Evolutionary conservation across 116 monocot genomes (phyloP).

Genomic region (Dioscorea cayenensis): DNA sequence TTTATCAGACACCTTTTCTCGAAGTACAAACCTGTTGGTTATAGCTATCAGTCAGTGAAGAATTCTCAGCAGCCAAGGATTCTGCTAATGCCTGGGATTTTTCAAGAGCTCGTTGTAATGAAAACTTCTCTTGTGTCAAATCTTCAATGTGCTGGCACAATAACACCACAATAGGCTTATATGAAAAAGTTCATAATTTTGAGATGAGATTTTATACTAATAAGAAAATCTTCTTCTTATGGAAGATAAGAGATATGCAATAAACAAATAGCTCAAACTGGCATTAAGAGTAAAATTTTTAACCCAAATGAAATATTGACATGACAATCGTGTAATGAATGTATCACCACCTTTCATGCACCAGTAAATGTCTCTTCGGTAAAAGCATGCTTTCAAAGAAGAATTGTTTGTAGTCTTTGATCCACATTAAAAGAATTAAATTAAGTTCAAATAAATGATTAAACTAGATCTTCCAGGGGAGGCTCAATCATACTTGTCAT

Average conservation of each 20-base stretch:
- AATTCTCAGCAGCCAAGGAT: constrained; percentile 83
- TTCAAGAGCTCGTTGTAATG: constrained; percentile 85
- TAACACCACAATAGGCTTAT: constrained; percentile 9
- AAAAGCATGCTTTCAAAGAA: neutral
- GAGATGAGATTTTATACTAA: neutral
- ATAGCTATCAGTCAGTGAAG: constrained; percentile 77
- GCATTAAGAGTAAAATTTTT: neutral
- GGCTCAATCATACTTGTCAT: no score
- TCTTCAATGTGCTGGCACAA: constrained; percentile 88
- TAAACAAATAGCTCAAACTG: neutral
- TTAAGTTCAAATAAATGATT: neutral
- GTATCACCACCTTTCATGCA: no score
- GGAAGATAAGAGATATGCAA: neutral
- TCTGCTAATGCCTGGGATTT: constrained; percentile 63
- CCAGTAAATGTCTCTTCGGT: neutral
- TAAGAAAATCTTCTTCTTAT: neutral
- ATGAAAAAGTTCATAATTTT: neutral
- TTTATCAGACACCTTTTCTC: neutral
- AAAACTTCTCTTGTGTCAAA: constrained; percentile 91
- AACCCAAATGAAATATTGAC: no score
- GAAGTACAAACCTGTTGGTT: constrained; percentile 69
- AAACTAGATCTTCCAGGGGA: neutral
- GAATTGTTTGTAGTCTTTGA: neutral
- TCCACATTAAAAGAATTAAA: neutral
- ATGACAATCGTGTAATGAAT: no score